Evolutionary conservation across 2,329 filamentous ascomycete genomes (phyloP).

Genomic region (Geoglossum cookeanum): DNA sequence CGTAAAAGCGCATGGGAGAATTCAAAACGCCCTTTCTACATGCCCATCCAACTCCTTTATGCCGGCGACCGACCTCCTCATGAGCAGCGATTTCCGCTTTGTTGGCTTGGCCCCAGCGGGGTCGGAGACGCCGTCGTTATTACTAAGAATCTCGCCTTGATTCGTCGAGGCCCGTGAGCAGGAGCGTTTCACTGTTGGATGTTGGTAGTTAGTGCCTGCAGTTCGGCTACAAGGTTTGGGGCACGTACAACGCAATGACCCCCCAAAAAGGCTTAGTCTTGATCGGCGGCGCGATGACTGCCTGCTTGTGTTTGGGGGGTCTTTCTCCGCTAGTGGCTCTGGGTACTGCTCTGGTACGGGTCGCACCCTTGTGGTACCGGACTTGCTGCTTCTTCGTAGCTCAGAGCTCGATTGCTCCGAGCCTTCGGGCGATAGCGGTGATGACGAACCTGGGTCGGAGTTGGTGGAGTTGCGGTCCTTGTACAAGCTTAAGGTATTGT

Average conservation of each 20-base stretch:
- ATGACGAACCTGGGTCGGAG: neutral
- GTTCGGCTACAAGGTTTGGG: neutral
- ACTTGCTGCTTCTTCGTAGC: neutral
- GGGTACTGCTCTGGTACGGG: neutral
- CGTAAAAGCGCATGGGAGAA: no score
- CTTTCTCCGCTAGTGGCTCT: neutral
- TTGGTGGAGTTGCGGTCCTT: neutral
- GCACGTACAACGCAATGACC: neutral
- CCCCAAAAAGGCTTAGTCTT: neutral
- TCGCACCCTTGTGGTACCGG: neutral
- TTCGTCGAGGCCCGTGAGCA: neutral
- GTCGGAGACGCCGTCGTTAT: neutral
- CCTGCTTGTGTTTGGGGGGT: neutral
- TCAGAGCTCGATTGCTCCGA: neutral
- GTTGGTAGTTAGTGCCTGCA: neutral
- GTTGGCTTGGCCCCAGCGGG: neutral
- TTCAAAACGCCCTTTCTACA: neutral
- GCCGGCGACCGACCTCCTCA: neutral
- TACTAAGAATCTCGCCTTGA: neutral
- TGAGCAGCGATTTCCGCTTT: neutral
- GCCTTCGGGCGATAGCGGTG: neutral
- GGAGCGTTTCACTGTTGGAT: neutral
- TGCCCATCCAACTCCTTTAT: neutral
- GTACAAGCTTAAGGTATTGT: neutral
- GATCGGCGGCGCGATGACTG: neutral